A percentile compares a stretch with the other conserved stretches of the same genome.
Conservation (phyloP, 805 yeast species). For the Citeromyces nyonsensis region DNA sequence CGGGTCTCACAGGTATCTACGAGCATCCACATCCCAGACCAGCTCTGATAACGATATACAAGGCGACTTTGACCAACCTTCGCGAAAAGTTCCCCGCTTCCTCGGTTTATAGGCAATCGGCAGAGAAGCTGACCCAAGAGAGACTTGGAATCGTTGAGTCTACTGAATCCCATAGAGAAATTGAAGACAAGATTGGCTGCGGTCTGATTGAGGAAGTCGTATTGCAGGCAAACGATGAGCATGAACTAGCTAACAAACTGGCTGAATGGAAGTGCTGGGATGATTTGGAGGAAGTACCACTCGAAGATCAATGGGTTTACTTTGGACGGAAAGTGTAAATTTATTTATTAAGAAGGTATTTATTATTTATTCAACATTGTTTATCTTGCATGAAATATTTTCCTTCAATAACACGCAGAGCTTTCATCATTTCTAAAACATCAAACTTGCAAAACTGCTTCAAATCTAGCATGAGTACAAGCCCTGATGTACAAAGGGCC, state of each 20-base stretch:
- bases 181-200: conserved; percentile 63
- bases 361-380: no score
- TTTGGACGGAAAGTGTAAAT: conserved; percentile 46
- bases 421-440: no score
- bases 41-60: conserved; percentile 55
- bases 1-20: conserved; percentile 66
- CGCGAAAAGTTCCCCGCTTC: conserved; percentile 48
- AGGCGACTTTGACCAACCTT: conserved; percentile 47
- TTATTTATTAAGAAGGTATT: no score
- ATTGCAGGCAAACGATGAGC: conserved; percentile 74
- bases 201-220: conserved; percentile 77
- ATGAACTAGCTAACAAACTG: conserved; percentile 48
- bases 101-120: conserved; percentile 65
- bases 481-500: no score
- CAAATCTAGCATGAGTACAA: no score
- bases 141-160: conserved; percentile 53
- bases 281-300: conserved; percentile 64
- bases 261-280: conserved; percentile 68
- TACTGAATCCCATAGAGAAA: conserved; percentile 43
- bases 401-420: no score
- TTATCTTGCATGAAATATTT: no score
- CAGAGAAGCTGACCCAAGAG: conserved; percentile 54
- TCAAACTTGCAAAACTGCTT: no score
- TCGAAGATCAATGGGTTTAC: conserved; percentile 74
- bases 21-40: conserved; percentile 82